These are phyloP conservation scores for Posidonia australis DNA, from an alignment of 106 monocot species.

Conservation along the genomic window DNA sequence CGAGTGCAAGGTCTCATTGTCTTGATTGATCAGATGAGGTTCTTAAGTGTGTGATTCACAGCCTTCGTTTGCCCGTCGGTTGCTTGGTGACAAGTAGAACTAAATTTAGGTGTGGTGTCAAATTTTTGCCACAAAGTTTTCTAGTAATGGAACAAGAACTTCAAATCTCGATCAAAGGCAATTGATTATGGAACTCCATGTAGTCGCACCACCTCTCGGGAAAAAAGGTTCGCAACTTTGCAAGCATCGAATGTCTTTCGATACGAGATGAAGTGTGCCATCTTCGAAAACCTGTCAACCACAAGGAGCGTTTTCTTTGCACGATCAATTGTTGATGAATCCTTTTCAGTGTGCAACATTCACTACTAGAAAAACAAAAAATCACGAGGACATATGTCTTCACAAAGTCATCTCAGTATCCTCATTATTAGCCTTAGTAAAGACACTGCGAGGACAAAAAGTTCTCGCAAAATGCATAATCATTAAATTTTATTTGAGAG, in stretches of 20 bases:
- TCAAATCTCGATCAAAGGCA: background rate
- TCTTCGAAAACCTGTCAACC: constrained; percentile 4
- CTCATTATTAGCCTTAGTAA: too few species aligned
- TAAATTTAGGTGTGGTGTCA: background rate
- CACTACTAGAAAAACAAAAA: too few species aligned
- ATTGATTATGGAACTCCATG: constrained; percentile 4
- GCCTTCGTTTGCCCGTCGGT: constrained; percentile 3
- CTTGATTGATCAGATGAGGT: background rate
- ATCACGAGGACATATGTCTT: too few species aligned
- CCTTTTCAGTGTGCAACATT: too few species aligned
- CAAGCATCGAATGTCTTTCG: background rate
- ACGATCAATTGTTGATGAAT: too few species aligned
- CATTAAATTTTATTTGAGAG: too few species aligned
- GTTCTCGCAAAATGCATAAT: too few species aligned
- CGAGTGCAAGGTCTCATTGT: background rate
- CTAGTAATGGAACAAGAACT: background rate
- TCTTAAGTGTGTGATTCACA: background rate
- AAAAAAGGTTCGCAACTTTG: background rate
- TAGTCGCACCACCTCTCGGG: background rate
- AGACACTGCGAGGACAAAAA: too few species aligned
- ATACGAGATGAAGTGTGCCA: constrained; percentile 2
- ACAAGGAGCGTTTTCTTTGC: too few species aligned
- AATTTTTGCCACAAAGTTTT: background rate
- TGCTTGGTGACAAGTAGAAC: background rate
- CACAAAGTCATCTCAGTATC: too few species aligned